A percentile compares a stretch with the other conserved stretches of the same genome.
Evolutionary conservation across 768 basidiomycete species (phyloP).

Genomic region (Xerocomellus chrysenteron): DNA sequence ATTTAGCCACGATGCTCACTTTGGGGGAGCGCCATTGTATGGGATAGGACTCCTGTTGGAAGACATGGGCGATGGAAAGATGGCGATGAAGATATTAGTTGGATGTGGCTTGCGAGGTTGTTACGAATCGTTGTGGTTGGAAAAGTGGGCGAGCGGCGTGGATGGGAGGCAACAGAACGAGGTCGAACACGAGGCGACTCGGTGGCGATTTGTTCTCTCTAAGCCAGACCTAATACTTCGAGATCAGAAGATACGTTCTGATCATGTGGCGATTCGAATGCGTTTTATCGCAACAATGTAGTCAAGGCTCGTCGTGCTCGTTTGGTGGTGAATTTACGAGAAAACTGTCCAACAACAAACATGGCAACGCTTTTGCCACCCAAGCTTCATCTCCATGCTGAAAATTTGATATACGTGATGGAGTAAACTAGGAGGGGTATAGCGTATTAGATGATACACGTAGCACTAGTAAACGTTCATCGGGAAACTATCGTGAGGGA

Average conservation of each 20-base stretch:
- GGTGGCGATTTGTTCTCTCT: neutral
- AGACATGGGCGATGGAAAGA: slow-evolving; percentile 27
- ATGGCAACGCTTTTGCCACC: neutral
- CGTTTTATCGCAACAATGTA: neutral
- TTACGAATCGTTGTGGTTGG: slow-evolving; percentile 3
- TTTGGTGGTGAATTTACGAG: neutral
- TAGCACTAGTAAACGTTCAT: slow-evolving; percentile 2
- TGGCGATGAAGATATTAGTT: neutral
- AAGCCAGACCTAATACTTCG: too few species aligned
- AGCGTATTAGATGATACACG: slow-evolving; percentile 2
- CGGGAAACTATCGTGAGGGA: slow-evolving; percentile 1
- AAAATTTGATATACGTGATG: slow-evolving; percentile 12
- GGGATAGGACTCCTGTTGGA: slow-evolving; percentile 33
- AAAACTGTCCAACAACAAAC: neutral
- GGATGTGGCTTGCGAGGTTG: neutral
- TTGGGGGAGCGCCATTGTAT: slow-evolving; percentile 34
- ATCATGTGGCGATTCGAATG: neutral
- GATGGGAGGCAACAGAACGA: slow-evolving; percentile 16
- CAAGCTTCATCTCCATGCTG: neutral
- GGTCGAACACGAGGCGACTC: slow-evolving; percentile 22
- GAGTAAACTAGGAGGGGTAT: slow-evolving; percentile 9
- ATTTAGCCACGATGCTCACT: slow-evolving; percentile 25
- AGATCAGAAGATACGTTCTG: too few species aligned
- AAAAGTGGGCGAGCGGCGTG: neutral
- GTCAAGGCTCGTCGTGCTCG: neutral